Conservation (phyloP, 176 grass and related monocot genomes). For the maize (Zea mays) region Zm-B73-REFERENCE-NAM-5.0 NC_050102.1:115951001-115951500, state of each 20-base stretch:
- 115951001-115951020: too few species aligned
- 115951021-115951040: too few species aligned
- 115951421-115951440: not conserved
- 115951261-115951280: not conserved
- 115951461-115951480: not conserved
- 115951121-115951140: too few species aligned
- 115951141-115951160: too few species aligned
- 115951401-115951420: not conserved
- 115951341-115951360: too few species aligned
- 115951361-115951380: not conserved
- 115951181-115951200: not conserved
- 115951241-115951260: not conserved
- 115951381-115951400: slow-evolving; percentile 3
- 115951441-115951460: not conserved
- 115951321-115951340: too few species aligned
- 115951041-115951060: too few species aligned
- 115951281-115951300: slow-evolving; percentile 12
- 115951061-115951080: too few species aligned
- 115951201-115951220: not conserved
- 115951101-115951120: too few species aligned
- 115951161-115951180: not conserved
- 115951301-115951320: not conserved
- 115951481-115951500: not conserved
- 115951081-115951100: too few species aligned
- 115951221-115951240: not conserved